Conservation (phyloP, 495 filamentous ascomycete species). For the Lasiosphaeria ovina region DNA sequence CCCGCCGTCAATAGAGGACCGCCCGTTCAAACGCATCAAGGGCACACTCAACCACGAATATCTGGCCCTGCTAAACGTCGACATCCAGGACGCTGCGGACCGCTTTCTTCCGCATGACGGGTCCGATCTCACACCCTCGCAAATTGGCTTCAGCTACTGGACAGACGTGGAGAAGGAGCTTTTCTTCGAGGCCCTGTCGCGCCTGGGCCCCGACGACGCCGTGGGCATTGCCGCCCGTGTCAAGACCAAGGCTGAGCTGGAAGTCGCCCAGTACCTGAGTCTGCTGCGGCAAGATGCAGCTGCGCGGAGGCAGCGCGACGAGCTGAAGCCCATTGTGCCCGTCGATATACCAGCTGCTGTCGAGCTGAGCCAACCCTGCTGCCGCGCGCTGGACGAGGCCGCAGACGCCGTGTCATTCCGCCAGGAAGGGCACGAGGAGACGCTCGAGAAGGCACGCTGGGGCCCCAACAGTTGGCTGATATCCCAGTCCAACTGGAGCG, state of each 20-base stretch:
- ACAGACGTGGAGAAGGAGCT: slow-evolving; percentile 62
- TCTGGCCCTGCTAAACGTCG: slow-evolving; percentile 56
- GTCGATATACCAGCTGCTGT: slow-evolving; percentile 66
- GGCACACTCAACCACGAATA: slow-evolving; percentile 54
- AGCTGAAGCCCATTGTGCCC: slow-evolving; percentile 21
- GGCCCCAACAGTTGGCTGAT: slow-evolving; percentile 26
- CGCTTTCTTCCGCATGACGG: slow-evolving; percentile 24
- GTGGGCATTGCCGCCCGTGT: slow-evolving; percentile 61
- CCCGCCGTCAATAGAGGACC: slow-evolving; percentile 4
- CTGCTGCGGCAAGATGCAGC: slow-evolving; percentile 51
- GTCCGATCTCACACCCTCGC: slow-evolving; percentile 36
- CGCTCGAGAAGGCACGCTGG: slow-evolving; percentile 53
- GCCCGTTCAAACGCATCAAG: slow-evolving; percentile 34
- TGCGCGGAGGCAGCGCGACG: not conserved
- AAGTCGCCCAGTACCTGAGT: slow-evolving; percentile 66
- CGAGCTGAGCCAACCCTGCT: slow-evolving; percentile 68
- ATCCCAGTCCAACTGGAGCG: slow-evolving; percentile 20
- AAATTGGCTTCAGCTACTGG: slow-evolving; percentile 71
- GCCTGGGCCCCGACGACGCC: slow-evolving; percentile 60
- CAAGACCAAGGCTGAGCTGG: slow-evolving; percentile 67
- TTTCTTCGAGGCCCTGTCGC: slow-evolving; percentile 64
- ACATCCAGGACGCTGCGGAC: slow-evolving; percentile 44
- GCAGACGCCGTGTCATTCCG: slow-evolving; percentile 59
- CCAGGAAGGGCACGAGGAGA: slow-evolving; percentile 57
- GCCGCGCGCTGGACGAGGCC: slow-evolving; percentile 61